Percentiles rank a stretch among this genome's conserved stretches.
Conservation (phyloP, 1,284 basidiomycete species). For the Trichosporon sp. region DNA sequence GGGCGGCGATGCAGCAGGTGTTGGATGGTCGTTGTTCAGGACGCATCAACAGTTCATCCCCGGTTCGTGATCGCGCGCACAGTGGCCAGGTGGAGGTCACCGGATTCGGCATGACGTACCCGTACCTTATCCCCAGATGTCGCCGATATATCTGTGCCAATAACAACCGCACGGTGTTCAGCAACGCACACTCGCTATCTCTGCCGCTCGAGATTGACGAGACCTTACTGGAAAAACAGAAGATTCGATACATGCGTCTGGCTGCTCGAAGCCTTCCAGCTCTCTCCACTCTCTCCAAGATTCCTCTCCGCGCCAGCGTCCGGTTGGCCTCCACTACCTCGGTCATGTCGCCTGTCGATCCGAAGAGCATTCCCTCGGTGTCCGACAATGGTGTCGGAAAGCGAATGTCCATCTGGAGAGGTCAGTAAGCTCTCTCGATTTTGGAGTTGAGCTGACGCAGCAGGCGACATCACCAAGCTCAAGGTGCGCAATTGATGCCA, state of each 20-base stretch:
- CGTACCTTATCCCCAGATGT: neutral
- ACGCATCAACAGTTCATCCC: neutral
- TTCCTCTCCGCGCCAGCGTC: neutral
- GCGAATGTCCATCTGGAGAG: slow-evolving; percentile 37
- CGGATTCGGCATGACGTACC: slow-evolving; percentile 2
- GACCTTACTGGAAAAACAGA: neutral
- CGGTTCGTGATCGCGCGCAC: neutral
- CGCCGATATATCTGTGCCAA: neutral
- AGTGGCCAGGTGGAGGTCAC: neutral
- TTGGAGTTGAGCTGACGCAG: neutral
- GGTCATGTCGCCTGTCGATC: slow-evolving; percentile 5
- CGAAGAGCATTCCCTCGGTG: slow-evolving; percentile 29
- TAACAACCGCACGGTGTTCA: neutral
- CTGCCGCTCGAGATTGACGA: neutral
- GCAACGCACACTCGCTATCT: neutral
- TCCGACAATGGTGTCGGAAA: slow-evolving; percentile 15
- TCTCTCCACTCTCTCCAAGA: neutral
- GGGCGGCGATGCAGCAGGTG: neutral
- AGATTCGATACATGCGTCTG: neutral
- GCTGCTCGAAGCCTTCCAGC: neutral
- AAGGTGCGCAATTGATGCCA: slow-evolving; percentile 20
- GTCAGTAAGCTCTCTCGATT: slow-evolving; percentile 14
- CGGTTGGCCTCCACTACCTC: neutral
- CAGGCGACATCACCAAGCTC: slow-evolving; percentile 45
- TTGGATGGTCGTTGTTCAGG: neutral